phyloP scores from a whole-genome alignment of 768 basidiomycete genomes.

The Mycena rosella region DNA sequence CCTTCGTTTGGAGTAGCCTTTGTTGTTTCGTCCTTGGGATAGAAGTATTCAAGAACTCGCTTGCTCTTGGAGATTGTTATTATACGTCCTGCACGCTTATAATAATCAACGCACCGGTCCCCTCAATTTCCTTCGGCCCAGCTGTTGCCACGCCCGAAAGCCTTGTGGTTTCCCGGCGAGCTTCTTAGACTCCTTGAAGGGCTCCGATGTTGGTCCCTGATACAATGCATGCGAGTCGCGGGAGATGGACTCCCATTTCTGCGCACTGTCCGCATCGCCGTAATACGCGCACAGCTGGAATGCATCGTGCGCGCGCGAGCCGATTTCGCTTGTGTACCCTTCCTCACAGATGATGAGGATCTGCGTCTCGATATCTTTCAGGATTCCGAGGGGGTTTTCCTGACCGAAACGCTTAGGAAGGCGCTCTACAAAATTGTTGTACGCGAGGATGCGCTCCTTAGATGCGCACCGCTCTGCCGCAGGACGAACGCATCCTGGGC shows the following conservation, averaged over 20 bases:
- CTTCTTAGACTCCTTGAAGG: not conserved
- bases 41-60: not conserved
- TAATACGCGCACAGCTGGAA: slow-evolving; percentile 22
- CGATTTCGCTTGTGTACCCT: slow-evolving; percentile 7
- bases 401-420: slow-evolving; percentile 1
- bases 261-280: slow-evolving; percentile 19
- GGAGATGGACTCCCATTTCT: slow-evolving; percentile 7
- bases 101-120: slow-evolving; percentile 2
- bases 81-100: not conserved
- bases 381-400: not conserved
- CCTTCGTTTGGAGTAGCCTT: no score
- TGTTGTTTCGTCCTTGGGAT: not conserved
- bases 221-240: not conserved
- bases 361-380: slow-evolving; percentile 4
- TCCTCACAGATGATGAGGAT: slow-evolving; percentile 13
- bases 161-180: slow-evolving; percentile 1
- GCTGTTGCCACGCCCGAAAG: not conserved
- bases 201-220: not conserved
- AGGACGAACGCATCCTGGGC: slow-evolving; percentile 15
- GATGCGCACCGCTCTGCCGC: not conserved
- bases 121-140: slow-evolving; percentile 13
- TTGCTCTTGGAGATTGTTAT: slow-evolving; percentile 4
- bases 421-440: slow-evolving; percentile 2
- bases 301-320: slow-evolving; percentile 13
- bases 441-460: not conserved